Base-by-base conservation (phyloP, 345 rosid genomes). In the Populus deltoides region DNA sequence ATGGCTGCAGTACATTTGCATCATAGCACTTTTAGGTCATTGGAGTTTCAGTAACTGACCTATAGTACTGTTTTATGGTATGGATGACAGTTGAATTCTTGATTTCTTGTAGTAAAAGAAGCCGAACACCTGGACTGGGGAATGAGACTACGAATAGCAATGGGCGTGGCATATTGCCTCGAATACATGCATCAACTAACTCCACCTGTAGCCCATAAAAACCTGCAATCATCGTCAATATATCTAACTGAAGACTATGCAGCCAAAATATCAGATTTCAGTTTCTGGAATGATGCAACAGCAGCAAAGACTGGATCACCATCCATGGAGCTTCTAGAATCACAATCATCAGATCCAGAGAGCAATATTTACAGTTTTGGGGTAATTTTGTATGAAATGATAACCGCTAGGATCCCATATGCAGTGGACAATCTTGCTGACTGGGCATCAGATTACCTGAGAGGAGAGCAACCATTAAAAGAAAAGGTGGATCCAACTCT, bases 221-320 rank as follows among this genome's bases (percentile, higher is more conserved):
- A 81, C 78, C 87, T 96, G 73, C 90, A 81, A 75, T 90, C 98
- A 12, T 89, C 91, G 55, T 85, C 90, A n/a, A 74, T 96, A 51
- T 90, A 88, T 84, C 91, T 94, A 62, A 84, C 93, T 1, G 98
- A 93, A 86, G 99, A 96, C 72, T 90, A 93, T n/a, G 99, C 99
- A 4, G 97, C 97, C 67, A 96, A 96, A 86, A 68, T 96, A 83
- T 89, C 97, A 1, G 97, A 96, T 80, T 91, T 92, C 73, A 84
- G 89, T 76, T 86, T 89, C 83, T 82, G 85, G 85, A 90, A 82
- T 71, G 86, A 84, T 73, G 77, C 74, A 71, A 85, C 83, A 8
- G 86, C 89, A 12, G 79, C 90, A 20, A 86, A 86, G 75, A 84
- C 74, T 35, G 85, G 86, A 78, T 80, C 89, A 31, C 75, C 87